Base-by-base conservation (phyloP, 768 basidiomycete genomes). In the Podaxis sp. region DNA sequence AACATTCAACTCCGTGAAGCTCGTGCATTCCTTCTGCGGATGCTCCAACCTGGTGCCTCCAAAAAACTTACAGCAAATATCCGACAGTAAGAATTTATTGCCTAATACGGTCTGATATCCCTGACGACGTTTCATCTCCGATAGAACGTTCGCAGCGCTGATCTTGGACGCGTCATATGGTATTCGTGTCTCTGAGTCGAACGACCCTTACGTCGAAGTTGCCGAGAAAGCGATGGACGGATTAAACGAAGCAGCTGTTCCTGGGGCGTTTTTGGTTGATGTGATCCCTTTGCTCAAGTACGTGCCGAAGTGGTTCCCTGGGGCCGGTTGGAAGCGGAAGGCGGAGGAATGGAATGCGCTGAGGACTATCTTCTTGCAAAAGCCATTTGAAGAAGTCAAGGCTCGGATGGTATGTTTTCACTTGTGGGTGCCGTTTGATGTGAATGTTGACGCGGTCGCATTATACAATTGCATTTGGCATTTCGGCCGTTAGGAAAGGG, bases 271-370 rank as follows among this genome's bases (percentile, higher is more conserved):
- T 56, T 49, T 66, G 36, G 65, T 67, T 17, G 57, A 68, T 55
- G 8, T 63, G 24, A 49, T 68, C 36, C 69, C 69, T 22, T 12
- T 41, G 3, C 60, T 79, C n/a, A 69, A 66, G 12, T 68, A 76
- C 57, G 63, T 77, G 15, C 79, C 79, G 0, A 55, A 61, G 0
- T 80, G 77, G 77, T 61, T 79, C 40, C 77, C 78, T 13, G 76
- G 77, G n/a, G 73, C 74, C 5, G 71, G 70, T 1, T 78, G 73
- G 68, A 71, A 74, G 65, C 66, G 64, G 13, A 53, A 55, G 36
- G 67, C 67, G 33, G 59, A 41, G 25, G 22, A 57, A 22, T 66
- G 60, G 60, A 55, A 47, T n/a, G n/a, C 36, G 4, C 19, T 55
- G 1, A 55, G 24, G 17, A 22, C 22, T 19, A 25, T 46, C 17